Percentiles rank a stretch among this genome's conserved stretches.
These are phyloP conservation scores for Sugiyamaella novakii DNA, from an alignment of 1,139 yeast genomes.

Conservation along the genomic window DNA sequence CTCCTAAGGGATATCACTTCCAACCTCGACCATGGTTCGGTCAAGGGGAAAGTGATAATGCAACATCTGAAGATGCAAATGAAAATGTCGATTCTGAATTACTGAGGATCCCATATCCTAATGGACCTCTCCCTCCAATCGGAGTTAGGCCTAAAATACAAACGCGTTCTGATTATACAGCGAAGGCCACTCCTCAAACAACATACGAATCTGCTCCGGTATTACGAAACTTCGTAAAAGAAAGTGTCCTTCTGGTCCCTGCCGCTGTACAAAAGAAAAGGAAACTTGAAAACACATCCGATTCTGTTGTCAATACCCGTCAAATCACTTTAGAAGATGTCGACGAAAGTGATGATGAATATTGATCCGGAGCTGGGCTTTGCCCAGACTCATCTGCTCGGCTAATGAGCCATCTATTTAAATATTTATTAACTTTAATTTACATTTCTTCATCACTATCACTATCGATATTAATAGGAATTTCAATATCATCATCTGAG, in stretches of 20 bases:
- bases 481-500: slow-evolving; percentile 51
- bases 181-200: slow-evolving; percentile 24
- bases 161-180: slow-evolving; percentile 6
- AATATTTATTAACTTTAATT: background rate
- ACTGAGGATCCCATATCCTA: slow-evolving; percentile 34
- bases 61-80: slow-evolving; percentile 26
- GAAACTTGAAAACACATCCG: slow-evolving; percentile 13
- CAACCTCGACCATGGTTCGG: slow-evolving; percentile 18
- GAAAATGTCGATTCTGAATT: slow-evolving; percentile 28
- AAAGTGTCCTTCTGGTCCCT: slow-evolving; percentile 33
- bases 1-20: slow-evolving; percentile 34
- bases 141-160: slow-evolving; percentile 7
- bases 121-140: slow-evolving; percentile 21
- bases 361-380: slow-evolving; percentile 3
- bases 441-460: slow-evolving; percentile 35
- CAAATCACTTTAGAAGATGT: slow-evolving; percentile 7
- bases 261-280: slow-evolving; percentile 29
- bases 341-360: background rate
- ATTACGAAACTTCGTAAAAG: slow-evolving; percentile 32
- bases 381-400: slow-evolving; percentile 6
- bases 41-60: slow-evolving; percentile 16
- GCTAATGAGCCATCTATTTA: background rate
- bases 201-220: slow-evolving; percentile 36
- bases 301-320: background rate
- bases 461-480: slow-evolving; percentile 54